A percentile compares a stretch with the other conserved stretches of the same genome.
phyloP scores from a whole-genome alignment of 2,329 filamentous ascomycete genomes.

The Fragosphaeria purpurea region DNA sequence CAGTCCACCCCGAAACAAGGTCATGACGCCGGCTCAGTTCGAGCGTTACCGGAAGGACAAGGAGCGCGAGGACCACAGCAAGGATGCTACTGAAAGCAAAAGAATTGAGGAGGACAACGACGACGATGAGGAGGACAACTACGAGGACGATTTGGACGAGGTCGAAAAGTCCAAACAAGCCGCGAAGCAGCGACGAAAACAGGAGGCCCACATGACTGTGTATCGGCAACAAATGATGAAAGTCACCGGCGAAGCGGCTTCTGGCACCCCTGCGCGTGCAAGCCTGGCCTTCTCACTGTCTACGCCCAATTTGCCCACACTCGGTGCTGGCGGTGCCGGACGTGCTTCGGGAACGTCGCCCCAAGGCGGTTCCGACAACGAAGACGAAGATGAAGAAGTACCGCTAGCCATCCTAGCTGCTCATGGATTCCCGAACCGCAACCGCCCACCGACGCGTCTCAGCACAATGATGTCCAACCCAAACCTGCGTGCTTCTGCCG shows the following conservation, averaged over 20 bases:
- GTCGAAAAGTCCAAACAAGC: constrained; percentile 62
- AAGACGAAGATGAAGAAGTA: constrained; percentile 78
- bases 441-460: constrained; percentile 61
- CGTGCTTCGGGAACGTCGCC: constrained; percentile 18
- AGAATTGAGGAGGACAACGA: constrained; percentile 44
- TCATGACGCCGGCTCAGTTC: constrained; percentile 85
- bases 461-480: constrained; percentile 58
- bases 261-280: constrained; percentile 39
- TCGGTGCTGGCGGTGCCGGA: constrained; percentile 15
- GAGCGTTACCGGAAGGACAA: constrained; percentile 71
- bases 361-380: constrained; percentile 36
- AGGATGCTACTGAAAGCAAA: constrained; percentile 30
- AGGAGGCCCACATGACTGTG: constrained; percentile 81
- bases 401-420: constrained; percentile 78
- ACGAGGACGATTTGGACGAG: constrained; percentile 71
- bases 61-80: constrained; percentile 41
- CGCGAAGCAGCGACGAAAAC: constrained; percentile 70
- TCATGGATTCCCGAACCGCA: constrained; percentile 76
- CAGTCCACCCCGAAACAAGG: constrained; percentile 51
- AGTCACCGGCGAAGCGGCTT: constrained; percentile 64
- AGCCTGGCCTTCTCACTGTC: constrained; percentile 49
- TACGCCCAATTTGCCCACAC: constrained; percentile 46
- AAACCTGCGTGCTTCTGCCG: constrained; percentile 50
- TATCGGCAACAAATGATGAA: constrained; percentile 97
- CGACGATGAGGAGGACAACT: constrained; percentile 53